These are phyloP conservation scores for Didymella glomerata DNA, from an alignment of 2,329 filamentous ascomycete genomes.

Conservation along the genomic window DNA sequence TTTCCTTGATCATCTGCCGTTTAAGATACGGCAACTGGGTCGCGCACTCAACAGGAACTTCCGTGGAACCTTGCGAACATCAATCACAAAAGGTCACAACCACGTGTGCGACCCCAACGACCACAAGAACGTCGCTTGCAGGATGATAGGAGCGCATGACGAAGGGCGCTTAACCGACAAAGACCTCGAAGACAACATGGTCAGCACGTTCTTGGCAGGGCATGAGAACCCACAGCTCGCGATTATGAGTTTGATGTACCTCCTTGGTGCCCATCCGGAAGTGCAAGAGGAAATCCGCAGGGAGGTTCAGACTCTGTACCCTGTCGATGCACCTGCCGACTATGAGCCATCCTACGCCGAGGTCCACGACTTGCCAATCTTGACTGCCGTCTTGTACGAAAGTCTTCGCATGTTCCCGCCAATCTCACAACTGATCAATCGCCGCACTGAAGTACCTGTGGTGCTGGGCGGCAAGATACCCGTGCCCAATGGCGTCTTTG, in stretches of 20 bases:
- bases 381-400: slow-evolving; percentile 59
- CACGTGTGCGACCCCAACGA: slow-evolving; percentile 36
- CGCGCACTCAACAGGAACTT: slow-evolving; percentile 33
- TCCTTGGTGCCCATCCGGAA: slow-evolving; percentile 32
- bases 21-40: slow-evolving; percentile 33
- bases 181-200: slow-evolving; percentile 38
- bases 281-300: slow-evolving; percentile 32
- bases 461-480: slow-evolving; percentile 32
- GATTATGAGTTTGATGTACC: slow-evolving; percentile 39
- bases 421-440: slow-evolving; percentile 60
- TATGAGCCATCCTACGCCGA: slow-evolving; percentile 32
- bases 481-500: slow-evolving; percentile 34
- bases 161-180: slow-evolving; percentile 36
- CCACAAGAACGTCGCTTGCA: slow-evolving; percentile 31
- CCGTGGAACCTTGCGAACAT: slow-evolving; percentile 30
- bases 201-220: slow-evolving; percentile 39
- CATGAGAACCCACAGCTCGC: slow-evolving; percentile 41
- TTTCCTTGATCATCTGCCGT: slow-evolving; percentile 33
- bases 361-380: slow-evolving; percentile 52
- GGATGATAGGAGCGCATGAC: slow-evolving; percentile 33
- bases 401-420: slow-evolving; percentile 60
- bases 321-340: slow-evolving; percentile 22
- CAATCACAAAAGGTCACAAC: slow-evolving; percentile 36
- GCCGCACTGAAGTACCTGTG: slow-evolving; percentile 46
- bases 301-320: slow-evolving; percentile 30